Percentiles rank a stretch among this genome's conserved stretches.
These are phyloP conservation scores for Mortierella polycephala DNA, from an alignment of 371 early-diverging fungal species.

Conservation along the genomic window DNA sequence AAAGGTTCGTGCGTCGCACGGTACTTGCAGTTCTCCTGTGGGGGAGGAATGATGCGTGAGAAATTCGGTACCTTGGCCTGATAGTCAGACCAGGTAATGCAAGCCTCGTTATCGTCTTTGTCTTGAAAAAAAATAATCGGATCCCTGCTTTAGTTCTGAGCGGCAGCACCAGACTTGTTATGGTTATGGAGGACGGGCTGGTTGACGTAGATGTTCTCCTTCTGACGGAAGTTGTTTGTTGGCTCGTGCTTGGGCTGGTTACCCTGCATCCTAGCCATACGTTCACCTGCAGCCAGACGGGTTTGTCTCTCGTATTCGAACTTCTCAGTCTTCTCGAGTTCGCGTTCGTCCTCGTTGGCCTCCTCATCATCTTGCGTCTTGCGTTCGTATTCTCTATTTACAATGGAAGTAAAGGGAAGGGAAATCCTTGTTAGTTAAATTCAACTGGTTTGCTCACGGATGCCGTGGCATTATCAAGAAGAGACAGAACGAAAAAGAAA, in stretches of 20 bases:
- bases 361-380: conserved; percentile 21
- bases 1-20: no score
- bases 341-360: conserved; percentile 47
- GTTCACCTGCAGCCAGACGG: conserved; percentile 42
- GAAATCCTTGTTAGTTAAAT: no score
- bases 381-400: conserved; percentile 39
- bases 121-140: no score
- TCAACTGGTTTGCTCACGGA: no score
- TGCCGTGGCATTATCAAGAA: no score
- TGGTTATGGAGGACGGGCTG: conserved; percentile 52
- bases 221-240: conserved; percentile 37
- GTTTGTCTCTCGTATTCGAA: conserved; percentile 43
- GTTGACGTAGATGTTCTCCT: conserved; percentile 36
- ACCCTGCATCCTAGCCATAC: conserved; percentile 39
- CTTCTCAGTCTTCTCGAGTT: conserved; percentile 34
- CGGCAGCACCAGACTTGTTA: conserved; percentile 50
- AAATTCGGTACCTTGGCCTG: no score
- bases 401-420: background rate
- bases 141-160: conserved; percentile 18
- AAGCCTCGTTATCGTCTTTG: background rate
- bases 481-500: background rate
- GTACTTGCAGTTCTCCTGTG: background rate
- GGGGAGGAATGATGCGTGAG: background rate
- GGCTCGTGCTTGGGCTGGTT: conserved; percentile 51
- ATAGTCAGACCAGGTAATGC: background rate